Percentiles rank a stretch among this genome's conserved stretches.
Evolutionary conservation across 1,284 basidiomycete genomes (phyloP).

Genomic region (Abortiporus biennis): DNA sequence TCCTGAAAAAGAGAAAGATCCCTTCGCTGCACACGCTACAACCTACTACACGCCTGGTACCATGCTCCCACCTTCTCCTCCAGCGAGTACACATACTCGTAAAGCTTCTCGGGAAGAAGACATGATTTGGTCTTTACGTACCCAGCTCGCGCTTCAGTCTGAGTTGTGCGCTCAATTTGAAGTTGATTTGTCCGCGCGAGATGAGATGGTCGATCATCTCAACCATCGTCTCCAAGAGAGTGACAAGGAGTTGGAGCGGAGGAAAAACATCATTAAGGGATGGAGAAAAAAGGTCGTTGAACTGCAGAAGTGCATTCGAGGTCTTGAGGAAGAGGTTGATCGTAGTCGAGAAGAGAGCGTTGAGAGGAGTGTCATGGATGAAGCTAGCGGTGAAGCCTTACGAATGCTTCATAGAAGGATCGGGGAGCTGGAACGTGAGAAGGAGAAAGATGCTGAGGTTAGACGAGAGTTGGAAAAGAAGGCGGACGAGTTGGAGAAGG

Average conservation of each 20-base stretch:
- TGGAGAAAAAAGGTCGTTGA: constrained; percentile 74
- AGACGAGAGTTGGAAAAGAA: constrained; percentile 23
- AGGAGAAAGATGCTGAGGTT: constrained; percentile 40
- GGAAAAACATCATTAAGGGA: constrained; percentile 42
- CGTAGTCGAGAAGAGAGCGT: constrained; percentile 57
- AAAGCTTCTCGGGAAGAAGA: constrained; percentile 64
- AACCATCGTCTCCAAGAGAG: constrained; percentile 41
- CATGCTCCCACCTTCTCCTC: constrained; percentile 63
- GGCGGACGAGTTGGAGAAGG: constrained; percentile 35
- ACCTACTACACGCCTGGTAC: constrained; percentile 72
- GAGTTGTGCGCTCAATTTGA: constrained; percentile 71
- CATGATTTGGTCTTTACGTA: constrained; percentile 62
- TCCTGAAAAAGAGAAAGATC: constrained; percentile 47
- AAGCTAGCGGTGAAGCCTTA: constrained; percentile 65
- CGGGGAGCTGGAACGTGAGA: constrained; percentile 54
- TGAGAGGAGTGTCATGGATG: constrained; percentile 73
- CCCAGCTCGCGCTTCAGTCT: constrained; percentile 62
- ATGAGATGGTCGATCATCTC: constrained; percentile 63
- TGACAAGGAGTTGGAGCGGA: constrained; percentile 56
- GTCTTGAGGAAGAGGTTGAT: constrained; percentile 67
- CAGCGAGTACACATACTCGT: constrained; percentile 44
- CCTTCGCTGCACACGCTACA: constrained; percentile 64
- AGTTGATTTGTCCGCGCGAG: constrained; percentile 61
- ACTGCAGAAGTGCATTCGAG: constrained; percentile 55
- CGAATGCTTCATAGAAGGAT: constrained; percentile 62